Percentiles rank a stretch among this genome's conserved stretches.
phyloP scores from a whole-genome alignment of 495 filamentous ascomycete genomes.

The Aspergillus homomorphus region DNA sequence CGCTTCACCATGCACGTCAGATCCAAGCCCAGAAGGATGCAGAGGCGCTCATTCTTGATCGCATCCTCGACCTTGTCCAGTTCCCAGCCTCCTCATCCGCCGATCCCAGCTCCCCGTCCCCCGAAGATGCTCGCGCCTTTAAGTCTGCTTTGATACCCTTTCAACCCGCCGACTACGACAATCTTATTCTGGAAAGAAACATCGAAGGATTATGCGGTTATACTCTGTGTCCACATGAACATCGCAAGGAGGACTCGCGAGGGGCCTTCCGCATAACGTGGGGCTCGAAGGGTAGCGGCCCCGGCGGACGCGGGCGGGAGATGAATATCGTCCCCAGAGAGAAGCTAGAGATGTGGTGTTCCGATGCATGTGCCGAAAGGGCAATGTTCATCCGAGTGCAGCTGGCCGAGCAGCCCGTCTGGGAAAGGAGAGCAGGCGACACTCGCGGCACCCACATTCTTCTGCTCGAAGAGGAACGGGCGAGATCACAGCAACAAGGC shows the following conservation, averaged over 20 bases:
- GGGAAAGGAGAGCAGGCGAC: constrained; percentile 58
- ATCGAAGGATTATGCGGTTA: constrained; percentile 79
- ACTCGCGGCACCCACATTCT: constrained; percentile 41
- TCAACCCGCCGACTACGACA: constrained; percentile 81
- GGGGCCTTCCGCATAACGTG: constrained; percentile 50
- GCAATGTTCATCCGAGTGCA: constrained; percentile 86
- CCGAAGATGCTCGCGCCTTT: constrained; percentile 54
- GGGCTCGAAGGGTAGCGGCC: constrained; percentile 48
- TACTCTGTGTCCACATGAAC: constrained; percentile 62
- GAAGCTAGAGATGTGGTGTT: constrained; percentile 85
- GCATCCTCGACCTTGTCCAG: constrained; percentile 64
- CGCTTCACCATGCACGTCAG: constrained; percentile 73
- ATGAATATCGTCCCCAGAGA: constrained; percentile 60
- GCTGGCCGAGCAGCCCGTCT: constrained; percentile 71
- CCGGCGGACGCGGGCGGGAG: constrained; percentile 46
- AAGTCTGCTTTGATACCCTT: constrained; percentile 63
- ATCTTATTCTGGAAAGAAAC: constrained; percentile 81
- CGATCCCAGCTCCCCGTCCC: constrained; percentile 56
- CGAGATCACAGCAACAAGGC: constrained; percentile 11
- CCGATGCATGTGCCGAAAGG: constrained; percentile 68
- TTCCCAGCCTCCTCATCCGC: constrained; percentile 49
- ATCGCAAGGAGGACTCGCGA: constrained; percentile 42
- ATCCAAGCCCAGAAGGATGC: constrained; percentile 75
- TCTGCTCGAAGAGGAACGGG: constrained; percentile 51
- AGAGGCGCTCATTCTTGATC: constrained; percentile 66